These are phyloP conservation scores for Tinospora cordifolia DNA, from an alignment of 164 flowering plant species.

Conservation along the genomic window DNA sequence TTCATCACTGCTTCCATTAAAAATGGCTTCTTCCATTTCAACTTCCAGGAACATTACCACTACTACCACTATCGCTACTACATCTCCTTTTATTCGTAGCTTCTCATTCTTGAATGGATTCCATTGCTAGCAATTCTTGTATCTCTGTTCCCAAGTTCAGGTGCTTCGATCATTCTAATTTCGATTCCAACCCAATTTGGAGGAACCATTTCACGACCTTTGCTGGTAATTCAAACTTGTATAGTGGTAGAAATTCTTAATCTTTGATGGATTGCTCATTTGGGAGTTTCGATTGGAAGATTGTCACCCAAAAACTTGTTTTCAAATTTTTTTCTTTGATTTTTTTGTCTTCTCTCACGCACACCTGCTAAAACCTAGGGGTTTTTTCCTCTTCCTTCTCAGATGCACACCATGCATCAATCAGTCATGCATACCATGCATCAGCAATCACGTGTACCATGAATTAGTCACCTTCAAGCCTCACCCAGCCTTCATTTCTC, in stretches of 20 bases:
- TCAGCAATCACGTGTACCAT: no score
- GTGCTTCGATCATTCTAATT: conserved; percentile 32
- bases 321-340: no score
- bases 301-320: no score
- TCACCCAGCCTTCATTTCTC: no score
- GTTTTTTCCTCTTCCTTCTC: no score
- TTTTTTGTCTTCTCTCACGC: no score
- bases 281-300: conserved; percentile 21
- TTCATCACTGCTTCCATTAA: not conserved
- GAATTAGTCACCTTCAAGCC: no score
- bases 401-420: no score
- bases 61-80: not conserved
- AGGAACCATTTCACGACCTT: not conserved
- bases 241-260: not conserved
- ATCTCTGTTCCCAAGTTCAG: conserved; percentile 19
- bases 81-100: conserved; percentile 17
- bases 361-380: no score
- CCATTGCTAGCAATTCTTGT: conserved; percentile 19
- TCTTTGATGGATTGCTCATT: conserved; percentile 7
- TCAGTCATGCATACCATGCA: no score
- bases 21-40: not conserved
- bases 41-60: no score
- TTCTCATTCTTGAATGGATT: conserved; percentile 15
- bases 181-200: not conserved
- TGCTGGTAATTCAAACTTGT: not conserved